Percentiles rank a stretch among this genome's conserved stretches.
Conservation (phyloP, 148 eudicot species). For the Chenopodium suecicum region DNA sequence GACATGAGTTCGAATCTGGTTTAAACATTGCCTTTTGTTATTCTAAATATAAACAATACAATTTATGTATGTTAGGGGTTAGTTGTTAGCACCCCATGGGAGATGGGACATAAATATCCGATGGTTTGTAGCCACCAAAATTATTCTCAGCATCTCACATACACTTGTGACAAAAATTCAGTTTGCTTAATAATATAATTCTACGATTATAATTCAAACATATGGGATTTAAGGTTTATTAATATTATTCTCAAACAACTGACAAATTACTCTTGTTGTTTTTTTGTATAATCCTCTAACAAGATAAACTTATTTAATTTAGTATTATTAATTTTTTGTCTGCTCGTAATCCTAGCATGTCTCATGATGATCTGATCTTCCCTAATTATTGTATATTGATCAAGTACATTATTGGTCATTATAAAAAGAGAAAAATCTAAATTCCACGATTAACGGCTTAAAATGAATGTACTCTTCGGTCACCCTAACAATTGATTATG, state of each 20-base stretch:
- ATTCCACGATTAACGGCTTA: conserved; percentile 1
- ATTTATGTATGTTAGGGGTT: too few relatives aligned
- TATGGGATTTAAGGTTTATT: background rate
- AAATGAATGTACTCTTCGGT: background rate
- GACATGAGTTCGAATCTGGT: too few relatives aligned
- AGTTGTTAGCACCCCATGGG: too few relatives aligned
- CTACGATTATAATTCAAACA: background rate
- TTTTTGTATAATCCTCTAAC: background rate
- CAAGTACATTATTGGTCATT: background rate
- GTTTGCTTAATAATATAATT: background rate
- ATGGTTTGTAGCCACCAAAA: too few relatives aligned
- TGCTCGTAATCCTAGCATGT: background rate
- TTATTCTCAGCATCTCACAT: too few relatives aligned
- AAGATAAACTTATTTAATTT: background rate
- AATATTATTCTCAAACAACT: background rate
- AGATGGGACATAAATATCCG: too few relatives aligned
- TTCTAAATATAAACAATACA: too few relatives aligned
- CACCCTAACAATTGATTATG: background rate
- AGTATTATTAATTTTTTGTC: background rate
- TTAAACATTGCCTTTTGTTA: too few relatives aligned
- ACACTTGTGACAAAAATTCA: background rate
- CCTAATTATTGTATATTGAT: background rate
- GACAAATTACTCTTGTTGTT: background rate
- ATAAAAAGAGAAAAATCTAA: background rate
- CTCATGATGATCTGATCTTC: conserved; percentile 1